Base-by-base conservation (phyloP, 768 basidiomycete genomes). In the Symmetrospora coprosmae region DNA sequence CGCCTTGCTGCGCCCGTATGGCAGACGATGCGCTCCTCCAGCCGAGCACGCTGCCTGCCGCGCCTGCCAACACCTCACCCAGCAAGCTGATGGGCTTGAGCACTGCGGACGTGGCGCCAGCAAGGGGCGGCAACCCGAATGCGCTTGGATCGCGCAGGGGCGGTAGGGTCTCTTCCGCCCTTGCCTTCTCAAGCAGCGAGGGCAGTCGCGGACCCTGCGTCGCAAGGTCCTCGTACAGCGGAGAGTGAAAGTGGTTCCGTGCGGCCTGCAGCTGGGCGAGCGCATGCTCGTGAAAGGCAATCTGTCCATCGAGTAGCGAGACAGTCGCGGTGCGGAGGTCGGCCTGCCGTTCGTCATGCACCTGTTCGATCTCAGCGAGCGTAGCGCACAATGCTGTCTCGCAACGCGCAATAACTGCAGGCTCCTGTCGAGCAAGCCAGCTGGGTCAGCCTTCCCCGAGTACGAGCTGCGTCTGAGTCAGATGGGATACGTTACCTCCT, bases 371-470 rank as follows among this genome's bases (percentile, higher is more conserved):
- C 74, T 90, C 87, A 0, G 87, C 85, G 81, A 87, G 83, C 1
- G 87, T 88, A 8, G 81, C 82, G 70, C 90, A 89, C 27, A 91
- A 74, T 6, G 88, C 85, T 0, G 87, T 89, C 72, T 91, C 87
- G 70, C 85, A 88, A 19, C 87, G 80, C 2, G 80, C 77, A n/a
- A n/a, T n/a, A n/a, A n/a, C n/a, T n/a, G n/a, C n/a, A n/a, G n/a
- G n/a, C n/a, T n/a, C n/a, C n/a, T n/a, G n/a, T n/a, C n/a, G n/a
- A n/a, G n/a, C n/a, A n/a, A n/a, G n/a, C n/a, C n/a, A n/a, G n/a
- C n/a, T n/a, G n/a, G n/a, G n/a, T n/a, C n/a, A n/a, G n/a, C n/a
- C n/a, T n/a, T n/a, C n/a, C n/a, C n/a, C n/a, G n/a, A n/a, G n/a
- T n/a, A n/a, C n/a, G n/a, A n/a, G n/a, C n/a, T n/a, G n/a, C n/a